These are phyloP conservation scores for Kwoniella sp. DNA, from an alignment of 768 basidiomycete genomes.

Conservation along the genomic window DNA sequence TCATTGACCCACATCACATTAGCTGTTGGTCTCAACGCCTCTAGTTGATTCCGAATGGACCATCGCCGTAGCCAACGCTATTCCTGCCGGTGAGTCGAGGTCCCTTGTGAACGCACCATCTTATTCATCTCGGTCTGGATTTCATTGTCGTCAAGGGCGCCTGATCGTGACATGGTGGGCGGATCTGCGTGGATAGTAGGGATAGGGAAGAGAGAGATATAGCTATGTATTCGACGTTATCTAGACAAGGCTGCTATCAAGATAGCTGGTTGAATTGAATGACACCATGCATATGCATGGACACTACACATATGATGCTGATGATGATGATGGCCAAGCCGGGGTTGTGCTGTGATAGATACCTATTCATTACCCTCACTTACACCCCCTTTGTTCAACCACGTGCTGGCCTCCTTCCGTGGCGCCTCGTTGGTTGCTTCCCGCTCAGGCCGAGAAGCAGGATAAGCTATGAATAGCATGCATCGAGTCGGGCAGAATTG, in stretches of 20 bases:
- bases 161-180: conserved; percentile 66
- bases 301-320: neutral
- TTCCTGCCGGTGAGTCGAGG: too few species aligned
- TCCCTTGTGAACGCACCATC: conserved; percentile 68
- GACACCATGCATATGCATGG: neutral
- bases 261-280: neutral
- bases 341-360: neutral
- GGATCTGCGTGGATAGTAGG: neutral
- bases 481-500: neutral
- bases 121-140: conserved; percentile 97
- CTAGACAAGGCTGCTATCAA: neutral
- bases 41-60: too few species aligned
- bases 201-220: too few species aligned
- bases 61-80: too few species aligned
- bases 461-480: too few species aligned
- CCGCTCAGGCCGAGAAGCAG: neutral
- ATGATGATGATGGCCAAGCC: conserved; percentile 1
- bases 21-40: too few species aligned
- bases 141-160: conserved; percentile 85
- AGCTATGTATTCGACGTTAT: too few species aligned
- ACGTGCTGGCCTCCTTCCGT: neutral
- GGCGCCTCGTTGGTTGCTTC: neutral
- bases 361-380: neutral
- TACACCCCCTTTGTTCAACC: neutral
- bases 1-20: neutral